Evolutionary conservation across 1,139 yeast species (phyloP), one percentile per base, ranked within the genome.

Genomic region (Arxiozyma heterogenica): DNA sequence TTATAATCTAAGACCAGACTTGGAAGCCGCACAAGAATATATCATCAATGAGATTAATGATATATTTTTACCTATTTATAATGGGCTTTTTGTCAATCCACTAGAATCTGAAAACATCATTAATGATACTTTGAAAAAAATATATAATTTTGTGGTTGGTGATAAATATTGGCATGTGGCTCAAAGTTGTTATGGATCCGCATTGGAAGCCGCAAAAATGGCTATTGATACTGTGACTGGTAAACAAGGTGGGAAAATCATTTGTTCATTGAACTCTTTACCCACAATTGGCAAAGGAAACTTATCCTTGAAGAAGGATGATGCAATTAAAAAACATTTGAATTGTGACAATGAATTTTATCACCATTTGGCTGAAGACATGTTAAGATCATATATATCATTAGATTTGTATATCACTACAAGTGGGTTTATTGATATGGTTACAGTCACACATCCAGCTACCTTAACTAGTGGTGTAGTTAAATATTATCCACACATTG

Each of bases 201-300:
- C 95, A 1, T 71, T 90, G 49, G 76, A 83, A 54, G 81, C 85
- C 1, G 93, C 94, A 0, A 73, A 77, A 63, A 66, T 80, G 58
- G 83, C 91, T n/a, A 73, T 91, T 47, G 77, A 77, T 44, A 68
- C 73, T 30, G 77, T 76, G 42, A 84, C 85, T 0, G 64, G 68
- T 3, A 80, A 80, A 12, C 71, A 69, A 54, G 96, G 96, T 55
- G 97, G 97, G 60, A 88, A 91, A 61, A 83, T 91, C 43, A 79
- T 86, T 21, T 78, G 88, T 0, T 70, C 87, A 4, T 73, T 91
- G 51, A 77, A 89, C 2, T 73, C 83, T 1, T 70, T 90, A 43
- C 96, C 98, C 9, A 79, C 89, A 0, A 78, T 83, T 78, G 96
- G 96, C 0, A 87, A 93, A 0, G 98, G 98, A 1, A 75, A 79